Evolutionary conservation across 2,329 filamentous ascomycete species (phyloP), one percentile per base, ranked within the genome.

Genomic region (Alternaria longipes): DNA sequence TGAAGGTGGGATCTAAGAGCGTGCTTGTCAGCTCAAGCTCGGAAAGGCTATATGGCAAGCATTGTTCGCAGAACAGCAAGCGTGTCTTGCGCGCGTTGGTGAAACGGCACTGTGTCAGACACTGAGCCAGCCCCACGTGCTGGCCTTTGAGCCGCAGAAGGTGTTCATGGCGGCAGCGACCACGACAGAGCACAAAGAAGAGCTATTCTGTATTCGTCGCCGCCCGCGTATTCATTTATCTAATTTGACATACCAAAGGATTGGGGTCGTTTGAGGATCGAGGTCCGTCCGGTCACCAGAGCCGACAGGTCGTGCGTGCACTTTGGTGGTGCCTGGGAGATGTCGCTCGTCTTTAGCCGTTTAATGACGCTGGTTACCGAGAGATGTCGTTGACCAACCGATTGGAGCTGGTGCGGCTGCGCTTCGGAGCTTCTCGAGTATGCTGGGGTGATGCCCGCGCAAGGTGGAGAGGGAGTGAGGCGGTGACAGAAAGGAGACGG

Each of bases 71-170:
- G 58, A 55, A 63, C 59, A 63, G 60, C 64, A 65, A 58, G 56
- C 49, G 63, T 61, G 64, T 59, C 60, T 65, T 64, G 62, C 61
- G 63, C 54, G 66, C 53, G 60, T 49, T 70, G 70, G 70, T 73
- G 70, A 73, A 73, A 73, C 70, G 60, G 63, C 50, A 53, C 63
- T 65, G 65, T 66, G 63, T 67, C 65, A 69, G 67, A 64, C 62
- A 58, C 55, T 60, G 62, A 59, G 62, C 58, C 61, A 65, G 70
- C 65, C 67, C 69, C 69, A 71, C 70, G 64, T 69, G 68, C 66
- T 66, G 20, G 30, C 62, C 55, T 64, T 64, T 65, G 65, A 64
- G 59, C 58, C 44, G 59, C 65, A 57, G 18, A 56, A 56, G 59
- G 45, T 57, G 54, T 41, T 40, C 47, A 40, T 22, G 20, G 49